These are phyloP conservation scores for Platismatia glauca DNA, from an alignment of 495 filamentous ascomycete genomes.

Conservation along the genomic window DNA sequence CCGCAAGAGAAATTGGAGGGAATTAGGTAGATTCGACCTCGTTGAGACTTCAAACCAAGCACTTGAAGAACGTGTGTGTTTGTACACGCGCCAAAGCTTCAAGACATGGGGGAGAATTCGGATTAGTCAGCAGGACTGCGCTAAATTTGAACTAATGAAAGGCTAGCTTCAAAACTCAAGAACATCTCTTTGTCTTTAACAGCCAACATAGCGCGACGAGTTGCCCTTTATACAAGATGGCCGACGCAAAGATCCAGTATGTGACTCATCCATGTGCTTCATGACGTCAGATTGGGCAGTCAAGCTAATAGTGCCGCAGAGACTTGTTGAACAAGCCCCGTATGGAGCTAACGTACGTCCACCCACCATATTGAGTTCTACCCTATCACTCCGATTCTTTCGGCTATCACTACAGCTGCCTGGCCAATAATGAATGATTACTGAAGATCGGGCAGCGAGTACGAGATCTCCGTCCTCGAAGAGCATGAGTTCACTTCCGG, in stretches of 20 bases:
- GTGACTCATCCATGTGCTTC: constrained; percentile 29
- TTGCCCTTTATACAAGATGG: constrained; percentile 48
- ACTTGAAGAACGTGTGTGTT: constrained; percentile 10
- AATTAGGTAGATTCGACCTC: background rate
- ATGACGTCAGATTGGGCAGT: constrained; percentile 22
- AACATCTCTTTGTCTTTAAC: background rate
- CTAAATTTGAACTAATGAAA: constrained; percentile 7
- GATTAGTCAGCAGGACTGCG: constrained; percentile 10
- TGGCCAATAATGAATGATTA: background rate
- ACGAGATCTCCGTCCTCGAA: constrained; percentile 79
- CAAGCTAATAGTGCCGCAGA: constrained; percentile 39
- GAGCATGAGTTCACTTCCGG: constrained; percentile 85
- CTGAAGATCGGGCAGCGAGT: constrained; percentile 50
- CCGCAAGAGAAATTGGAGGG: background rate
- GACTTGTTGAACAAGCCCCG: constrained; percentile 75
- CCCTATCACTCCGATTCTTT: constrained; percentile 14
- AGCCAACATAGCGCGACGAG: constrained; percentile 6
- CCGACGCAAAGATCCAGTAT: constrained; percentile 72
- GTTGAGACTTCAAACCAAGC: background rate
- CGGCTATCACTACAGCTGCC: background rate
- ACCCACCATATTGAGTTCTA: background rate
- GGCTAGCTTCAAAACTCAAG: constrained; percentile 1
- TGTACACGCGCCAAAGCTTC: constrained; percentile 13
- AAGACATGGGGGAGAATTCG: background rate
- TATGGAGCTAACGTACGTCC: constrained; percentile 67